Evolutionary conservation across 2,329 filamentous ascomycete genomes (phyloP), one percentile per base, ranked within the genome.

Genomic region (Stagonosporopsis vannaccii): DNA sequence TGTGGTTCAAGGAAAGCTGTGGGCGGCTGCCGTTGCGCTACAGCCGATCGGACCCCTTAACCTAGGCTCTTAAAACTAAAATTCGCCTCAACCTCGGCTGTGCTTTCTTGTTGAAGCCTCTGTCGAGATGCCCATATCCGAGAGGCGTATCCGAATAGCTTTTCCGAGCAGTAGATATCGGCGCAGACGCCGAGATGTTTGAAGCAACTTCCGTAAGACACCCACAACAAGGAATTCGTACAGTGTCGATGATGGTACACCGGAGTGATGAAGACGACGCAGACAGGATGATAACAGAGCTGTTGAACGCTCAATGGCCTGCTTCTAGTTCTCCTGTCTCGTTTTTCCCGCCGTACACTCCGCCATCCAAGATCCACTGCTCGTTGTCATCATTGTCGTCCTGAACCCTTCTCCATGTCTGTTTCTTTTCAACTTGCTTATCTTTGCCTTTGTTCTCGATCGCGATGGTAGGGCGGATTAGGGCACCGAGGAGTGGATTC

Each of bases 401-500:
- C 60, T 83, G 81, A 4, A 83, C 81, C 36, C 80, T 75, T 41
- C 81, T 71, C 81, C 81, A 83, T 4, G 74, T 73, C 35, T 72
- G 77, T 56, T 68, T 74, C 60, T 71, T 75, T 55, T 76, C 77
- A 25, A 64, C 53, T 46, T 72, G 65, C 40, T 70, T 75, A 12
- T 71, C 77, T 49, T 77, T 79, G 6, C 79, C 84, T 65, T 87
- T 85, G 11, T 78, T 83, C 64, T 87, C 61, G 0, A 73, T 62
- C 51, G 74, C 77, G 40, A 79, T 79, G 2, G 87, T 83, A 0
- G 90, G 90, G 62, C 85, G 82, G 61, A 92, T 88, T 60, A 91
- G 68, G 0, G 82, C 82, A 2, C 85, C 84, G 12, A 91, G 76
- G 26, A 91, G 73, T 1, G 89, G 90, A 60, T 92, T 92, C 53